Percentiles rank a stretch among this genome's conserved stretches.
These are phyloP conservation scores for Geotrichum carabidarum DNA, from an alignment of 1,139 yeast genomes.

Conservation along the genomic window DNA sequence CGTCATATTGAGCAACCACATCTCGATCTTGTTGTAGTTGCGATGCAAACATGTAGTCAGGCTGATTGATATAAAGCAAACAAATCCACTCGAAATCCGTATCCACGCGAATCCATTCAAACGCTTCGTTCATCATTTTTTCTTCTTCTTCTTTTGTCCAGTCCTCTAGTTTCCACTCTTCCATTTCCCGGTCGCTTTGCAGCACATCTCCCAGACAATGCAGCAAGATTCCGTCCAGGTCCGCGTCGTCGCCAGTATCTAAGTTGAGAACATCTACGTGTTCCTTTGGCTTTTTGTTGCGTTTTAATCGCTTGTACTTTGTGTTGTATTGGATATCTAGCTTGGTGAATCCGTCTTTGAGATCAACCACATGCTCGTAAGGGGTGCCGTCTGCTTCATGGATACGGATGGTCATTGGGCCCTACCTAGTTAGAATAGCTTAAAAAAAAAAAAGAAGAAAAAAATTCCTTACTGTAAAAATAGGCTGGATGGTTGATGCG, in stretches of 20 bases:
- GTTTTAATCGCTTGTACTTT: constrained; percentile 68
- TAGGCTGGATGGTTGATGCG: constrained; percentile 32
- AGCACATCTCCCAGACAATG: constrained; percentile 79
- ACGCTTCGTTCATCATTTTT: constrained; percentile 69
- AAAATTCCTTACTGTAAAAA: constrained; percentile 44
- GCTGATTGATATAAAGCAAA: constrained; percentile 72
- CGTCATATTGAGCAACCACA: constrained; percentile 90
- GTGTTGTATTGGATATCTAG: constrained; percentile 93
- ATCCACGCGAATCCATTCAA: constrained; percentile 95
- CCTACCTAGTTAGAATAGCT: constrained; percentile 34
- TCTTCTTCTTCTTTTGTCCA: constrained; percentile 72
- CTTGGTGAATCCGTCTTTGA: constrained; percentile 79
- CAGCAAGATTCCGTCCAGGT: constrained; percentile 41
- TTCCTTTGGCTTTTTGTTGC: constrained; percentile 50
- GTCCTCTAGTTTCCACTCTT: constrained; percentile 69
- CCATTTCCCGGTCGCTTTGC: constrained; percentile 53
- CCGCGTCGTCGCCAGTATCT: constrained; percentile 30
- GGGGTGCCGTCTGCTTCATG: constrained; percentile 99
- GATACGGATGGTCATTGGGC: constrained; percentile 94
- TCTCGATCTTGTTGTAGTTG: constrained; percentile 93
- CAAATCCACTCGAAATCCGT: constrained; percentile 98
- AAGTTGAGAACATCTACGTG: constrained; percentile 27
- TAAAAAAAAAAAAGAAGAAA: no score
- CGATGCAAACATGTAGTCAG: constrained; percentile 91
- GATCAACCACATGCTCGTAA: constrained; percentile 91